phyloP scores from a whole-genome alignment of 768 basidiomycete species.

The Arthromyces matolae region DNA sequence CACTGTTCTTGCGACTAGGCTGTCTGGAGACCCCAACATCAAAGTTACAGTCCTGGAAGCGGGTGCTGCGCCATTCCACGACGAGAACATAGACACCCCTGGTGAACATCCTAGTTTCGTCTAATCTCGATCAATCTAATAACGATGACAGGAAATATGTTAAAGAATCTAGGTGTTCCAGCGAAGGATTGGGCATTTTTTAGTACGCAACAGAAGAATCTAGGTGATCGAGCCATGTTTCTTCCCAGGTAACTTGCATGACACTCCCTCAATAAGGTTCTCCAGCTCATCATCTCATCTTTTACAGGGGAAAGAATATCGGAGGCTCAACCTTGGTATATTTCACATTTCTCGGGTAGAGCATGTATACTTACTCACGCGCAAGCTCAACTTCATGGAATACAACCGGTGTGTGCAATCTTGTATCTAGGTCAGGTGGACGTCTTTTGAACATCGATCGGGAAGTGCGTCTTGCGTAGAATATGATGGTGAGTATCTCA shows the following conservation, averaged over 20 bases:
- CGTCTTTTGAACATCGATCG: background rate
- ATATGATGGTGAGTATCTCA: background rate
- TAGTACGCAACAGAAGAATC: background rate
- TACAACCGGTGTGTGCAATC: slow-evolving; percentile 1
- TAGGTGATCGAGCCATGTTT: background rate
- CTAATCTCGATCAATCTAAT: background rate
- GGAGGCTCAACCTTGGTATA: slow-evolving; percentile 1
- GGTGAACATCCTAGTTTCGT: background rate
- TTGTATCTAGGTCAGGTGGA: background rate
- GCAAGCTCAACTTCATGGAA: background rate
- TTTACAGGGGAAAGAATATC: background rate
- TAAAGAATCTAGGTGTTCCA: background rate
- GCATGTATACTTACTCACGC: background rate
- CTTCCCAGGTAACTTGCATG: background rate
- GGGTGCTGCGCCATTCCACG: background rate
- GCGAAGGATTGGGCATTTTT: slow-evolving; percentile 1
- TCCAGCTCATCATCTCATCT: background rate
- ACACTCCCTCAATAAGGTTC: background rate
- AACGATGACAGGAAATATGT: background rate
- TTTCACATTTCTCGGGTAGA: background rate
- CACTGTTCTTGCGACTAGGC: background rate
- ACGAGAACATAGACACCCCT: slow-evolving; percentile 1
- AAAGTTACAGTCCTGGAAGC: background rate
- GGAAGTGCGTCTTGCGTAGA: background rate
- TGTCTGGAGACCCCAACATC: background rate